Evolutionary conservation across 192 early-diverging fungal species (phyloP), one percentile per base, ranked within the genome.

Genomic region (Coemansia sp.): DNA sequence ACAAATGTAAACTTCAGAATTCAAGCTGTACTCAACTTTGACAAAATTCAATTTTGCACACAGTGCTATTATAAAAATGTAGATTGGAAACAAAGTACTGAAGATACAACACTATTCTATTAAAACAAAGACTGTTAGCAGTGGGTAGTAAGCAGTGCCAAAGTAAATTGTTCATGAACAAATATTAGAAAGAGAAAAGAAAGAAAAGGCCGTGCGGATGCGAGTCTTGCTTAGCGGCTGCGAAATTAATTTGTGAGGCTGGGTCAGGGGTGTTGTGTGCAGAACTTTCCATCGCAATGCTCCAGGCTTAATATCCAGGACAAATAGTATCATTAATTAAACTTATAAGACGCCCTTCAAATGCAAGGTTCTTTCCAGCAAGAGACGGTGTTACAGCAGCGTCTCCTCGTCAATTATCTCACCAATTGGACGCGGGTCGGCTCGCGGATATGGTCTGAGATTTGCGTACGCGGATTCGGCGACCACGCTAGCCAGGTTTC

Each of bases 341-440:
- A 17, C 39, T 17, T 46, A 14, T 6, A 17, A 59, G 57, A 59
- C 33, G 22, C 22, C 20, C 29, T 29, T n/a, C 59, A 61, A 21
- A 61, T 21, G 23, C 21, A 33, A 39, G 27, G 27, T 22, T 4
- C 42, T 17, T 19, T 17, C n/a, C 59, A 10, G 7, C 6, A 19
- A 31, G 25, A 42, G 5, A 2, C 21, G 24, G 21, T 22, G 6
- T 50, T 25, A 61, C 19, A 51, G 22, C 23, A 62, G 31, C 2
- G 68, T 72, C 54, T 82, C 80, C 52, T 73, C 71, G 46, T 82
- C 80, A 9, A 82, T 31, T 14, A 82, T 74, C 57, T 75, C 72
- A 61, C 76, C 82, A 29, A 84, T 72, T 7, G 74, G 73, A 21
- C 70, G 64, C 5, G 82, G 76, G 30, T 84, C 71, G 5, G 76